A percentile compares a stretch with the other conserved stretches of the same genome.
These are phyloP conservation scores for Wallacemonas sp. DNA, from an alignment of 208 protist species.

Conservation along the genomic window DNA sequence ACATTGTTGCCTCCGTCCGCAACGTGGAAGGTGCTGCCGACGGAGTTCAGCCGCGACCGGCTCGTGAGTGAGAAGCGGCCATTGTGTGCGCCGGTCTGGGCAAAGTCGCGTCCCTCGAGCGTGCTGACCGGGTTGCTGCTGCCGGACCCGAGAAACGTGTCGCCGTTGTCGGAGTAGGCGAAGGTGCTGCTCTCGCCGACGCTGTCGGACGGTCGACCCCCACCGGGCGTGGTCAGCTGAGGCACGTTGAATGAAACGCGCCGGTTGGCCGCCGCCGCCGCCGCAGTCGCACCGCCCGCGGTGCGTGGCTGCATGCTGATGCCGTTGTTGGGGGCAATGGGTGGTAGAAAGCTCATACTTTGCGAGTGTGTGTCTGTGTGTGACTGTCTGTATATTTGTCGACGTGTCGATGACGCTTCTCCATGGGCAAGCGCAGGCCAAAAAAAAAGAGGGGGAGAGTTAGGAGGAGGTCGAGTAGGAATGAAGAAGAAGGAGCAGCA, in stretches of 20 bases:
- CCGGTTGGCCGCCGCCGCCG: background rate
- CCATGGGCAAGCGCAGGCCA: background rate
- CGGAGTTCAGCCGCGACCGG: slow-evolving; percentile 8
- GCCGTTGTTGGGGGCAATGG: background rate
- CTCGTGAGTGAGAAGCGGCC: slow-evolving; percentile 15
- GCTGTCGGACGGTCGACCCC: background rate
- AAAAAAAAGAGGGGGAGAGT: background rate
- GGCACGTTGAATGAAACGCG: slow-evolving; percentile 12
- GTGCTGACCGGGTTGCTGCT: background rate
- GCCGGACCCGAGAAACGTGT: background rate
- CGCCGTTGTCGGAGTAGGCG: background rate
- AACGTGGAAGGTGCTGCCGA: slow-evolving; percentile 4
- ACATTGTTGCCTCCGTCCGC: slow-evolving; percentile 4
- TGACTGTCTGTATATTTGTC: slow-evolving; percentile 1
- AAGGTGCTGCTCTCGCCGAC: slow-evolving; percentile 1
- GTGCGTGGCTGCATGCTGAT: background rate
- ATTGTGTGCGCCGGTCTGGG: background rate
- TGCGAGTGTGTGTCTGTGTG: slow-evolving; percentile 6
- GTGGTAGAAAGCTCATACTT: background rate
- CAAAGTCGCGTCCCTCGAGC: background rate
- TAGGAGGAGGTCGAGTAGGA: too few relatives aligned
- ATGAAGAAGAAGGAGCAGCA: background rate
- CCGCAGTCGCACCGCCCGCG: background rate
- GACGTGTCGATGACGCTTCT: background rate
- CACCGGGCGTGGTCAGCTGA: background rate